phyloP scores from a whole-genome alignment of 1,284 basidiomycete genomes.

The Stygiomarasmius scandens region DNA sequence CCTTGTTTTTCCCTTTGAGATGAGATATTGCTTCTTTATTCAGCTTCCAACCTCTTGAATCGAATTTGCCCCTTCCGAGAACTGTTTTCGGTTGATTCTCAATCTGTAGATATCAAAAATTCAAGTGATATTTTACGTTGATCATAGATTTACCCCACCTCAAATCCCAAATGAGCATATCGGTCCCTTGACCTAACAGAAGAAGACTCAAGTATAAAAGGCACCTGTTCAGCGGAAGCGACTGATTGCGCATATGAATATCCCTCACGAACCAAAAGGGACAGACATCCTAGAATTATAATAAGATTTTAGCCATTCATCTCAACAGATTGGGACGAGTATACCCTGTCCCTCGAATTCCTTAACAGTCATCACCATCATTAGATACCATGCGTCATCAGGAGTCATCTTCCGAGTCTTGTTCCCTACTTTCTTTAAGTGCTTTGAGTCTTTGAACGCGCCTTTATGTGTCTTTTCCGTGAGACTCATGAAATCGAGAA shows the following conservation, averaged over 20 bases:
- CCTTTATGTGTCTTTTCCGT: background rate
- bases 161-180: slow-evolving; percentile 8
- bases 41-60: background rate
- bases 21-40: background rate
- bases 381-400: slow-evolving; percentile 3
- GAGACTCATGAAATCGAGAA: background rate
- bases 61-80: background rate
- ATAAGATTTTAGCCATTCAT: background rate
- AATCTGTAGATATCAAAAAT: background rate
- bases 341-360: slow-evolving; percentile 6
- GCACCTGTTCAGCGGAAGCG: background rate
- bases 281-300: slow-evolving; percentile 3
- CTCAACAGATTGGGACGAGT: background rate
- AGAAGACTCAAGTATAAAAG: slow-evolving; percentile 3
- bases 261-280: slow-evolving; percentile 7
- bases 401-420: background rate
- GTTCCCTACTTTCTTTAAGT: background rate
- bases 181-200: slow-evolving; percentile 1
- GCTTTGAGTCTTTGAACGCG: background rate
- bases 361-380: slow-evolving; percentile 1
- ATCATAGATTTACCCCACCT: background rate
- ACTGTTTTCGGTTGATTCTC: background rate
- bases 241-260: slow-evolving; percentile 1
- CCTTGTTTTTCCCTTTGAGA: background rate
- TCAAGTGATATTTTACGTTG: too few species aligned